Evolutionary conservation across 305 asterid species (phyloP).

Genomic region (Ilex paraguariensis): DNA sequence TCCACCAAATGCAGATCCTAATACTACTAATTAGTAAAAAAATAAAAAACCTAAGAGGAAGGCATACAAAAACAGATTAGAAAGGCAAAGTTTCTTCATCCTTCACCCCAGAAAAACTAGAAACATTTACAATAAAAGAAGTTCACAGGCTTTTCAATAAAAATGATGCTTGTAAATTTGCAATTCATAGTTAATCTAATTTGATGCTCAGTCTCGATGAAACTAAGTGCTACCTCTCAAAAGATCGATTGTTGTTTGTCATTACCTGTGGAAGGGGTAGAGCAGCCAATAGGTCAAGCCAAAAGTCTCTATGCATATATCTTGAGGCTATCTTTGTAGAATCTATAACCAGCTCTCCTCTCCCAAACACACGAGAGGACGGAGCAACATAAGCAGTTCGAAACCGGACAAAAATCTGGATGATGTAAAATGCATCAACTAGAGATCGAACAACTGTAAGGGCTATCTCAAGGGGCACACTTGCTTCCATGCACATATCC

Average conservation of each 20-base stretch:
- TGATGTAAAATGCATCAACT: conserved; percentile 33
- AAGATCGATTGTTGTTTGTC: not conserved
- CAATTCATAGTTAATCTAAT: not conserved
- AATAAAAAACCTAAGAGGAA: no score
- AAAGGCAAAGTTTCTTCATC: not conserved
- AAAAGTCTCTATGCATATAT: conserved; percentile 42
- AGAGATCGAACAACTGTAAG: conserved; percentile 44
- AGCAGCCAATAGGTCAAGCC: conserved; percentile 45
- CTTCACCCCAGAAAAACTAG: not conserved
- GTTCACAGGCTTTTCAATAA: not conserved
- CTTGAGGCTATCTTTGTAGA: conserved; percentile 49
- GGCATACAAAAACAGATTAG: no score
- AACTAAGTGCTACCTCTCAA: no score
- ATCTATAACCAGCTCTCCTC: conserved; percentile 63
- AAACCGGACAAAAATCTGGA: conserved; percentile 40
- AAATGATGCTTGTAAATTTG: not conserved
- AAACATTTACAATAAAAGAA: not conserved
- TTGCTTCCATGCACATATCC: conserved; percentile 47
- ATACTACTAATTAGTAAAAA: no score
- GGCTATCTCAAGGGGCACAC: conserved; percentile 35
- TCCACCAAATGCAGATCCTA: no score
- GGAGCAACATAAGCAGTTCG: conserved; percentile 60
- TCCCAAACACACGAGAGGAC: conserved; percentile 58
- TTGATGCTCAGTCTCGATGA: not conserved
- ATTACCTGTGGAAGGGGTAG: conserved; percentile 70